These are phyloP conservation scores for Trypanosoma caninum DNA, from an alignment of 208 protist species.

Conservation along the genomic window DNA sequence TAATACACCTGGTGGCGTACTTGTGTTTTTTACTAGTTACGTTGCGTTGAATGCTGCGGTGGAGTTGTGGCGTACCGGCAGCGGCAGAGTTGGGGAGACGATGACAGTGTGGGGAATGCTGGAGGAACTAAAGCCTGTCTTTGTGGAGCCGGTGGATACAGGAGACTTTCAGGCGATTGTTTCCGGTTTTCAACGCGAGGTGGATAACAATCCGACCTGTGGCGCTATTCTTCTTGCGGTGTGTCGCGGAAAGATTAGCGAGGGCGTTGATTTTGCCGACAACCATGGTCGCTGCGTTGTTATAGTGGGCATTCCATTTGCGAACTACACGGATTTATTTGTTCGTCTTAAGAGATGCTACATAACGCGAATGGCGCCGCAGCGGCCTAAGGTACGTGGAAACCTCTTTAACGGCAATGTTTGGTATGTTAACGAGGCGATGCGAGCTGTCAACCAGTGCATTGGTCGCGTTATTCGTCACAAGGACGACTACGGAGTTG, in stretches of 20 bases:
- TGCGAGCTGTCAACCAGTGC: conserved; percentile 97
- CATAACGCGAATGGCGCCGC: conserved; percentile 54
- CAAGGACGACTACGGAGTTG: conserved; percentile 94
- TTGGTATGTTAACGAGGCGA: conserved; percentile 96
- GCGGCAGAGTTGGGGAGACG: conserved; percentile 24
- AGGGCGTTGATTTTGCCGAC: conserved; percentile 98
- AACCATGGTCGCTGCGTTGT: conserved; percentile 93
- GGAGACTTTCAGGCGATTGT: conserved; percentile 58
- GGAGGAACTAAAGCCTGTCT: conserved; percentile 75
- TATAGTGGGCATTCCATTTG: conserved; percentile 94
- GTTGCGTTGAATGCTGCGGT: conserved; percentile 67
- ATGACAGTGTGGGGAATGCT: conserved; percentile 80
- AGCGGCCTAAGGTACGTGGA: conserved; percentile 64
- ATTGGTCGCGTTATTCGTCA: conserved; percentile 97
- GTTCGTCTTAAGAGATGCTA: conserved; percentile 83
- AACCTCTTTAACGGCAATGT: conserved; percentile 84
- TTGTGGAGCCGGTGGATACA: conserved; percentile 75
- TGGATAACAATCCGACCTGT: conserved; percentile 35
- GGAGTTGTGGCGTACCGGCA: conserved; percentile 68
- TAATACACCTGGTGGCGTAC: conserved; percentile 91
- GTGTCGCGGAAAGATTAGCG: conserved; percentile 96
- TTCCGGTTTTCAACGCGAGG: conserved; percentile 62
- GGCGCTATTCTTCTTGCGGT: conserved; percentile 96
- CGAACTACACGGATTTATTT: conserved; percentile 88
- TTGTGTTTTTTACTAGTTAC: conserved; percentile 98